Evolutionary conservation across 2,329 filamentous ascomycete genomes (phyloP).

Genomic region (Ascocoryne sarcoides): DNA sequence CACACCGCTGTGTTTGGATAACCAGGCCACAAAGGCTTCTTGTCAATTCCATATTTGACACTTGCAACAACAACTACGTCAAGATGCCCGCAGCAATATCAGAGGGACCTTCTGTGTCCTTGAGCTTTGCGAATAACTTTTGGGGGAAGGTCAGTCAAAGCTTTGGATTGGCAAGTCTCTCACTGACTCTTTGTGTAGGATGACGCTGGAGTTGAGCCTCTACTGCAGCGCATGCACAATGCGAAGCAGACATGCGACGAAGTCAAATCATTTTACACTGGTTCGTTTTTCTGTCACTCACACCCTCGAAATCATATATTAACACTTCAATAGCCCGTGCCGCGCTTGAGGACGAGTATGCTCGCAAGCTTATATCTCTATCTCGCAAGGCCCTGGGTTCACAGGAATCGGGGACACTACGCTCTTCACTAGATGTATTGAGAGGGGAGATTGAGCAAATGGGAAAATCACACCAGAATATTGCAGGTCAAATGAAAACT

Average conservation of each 20-base stretch:
- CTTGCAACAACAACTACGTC: too few species aligned
- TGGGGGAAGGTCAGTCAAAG: too few species aligned
- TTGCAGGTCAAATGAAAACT: constrained; percentile 89
- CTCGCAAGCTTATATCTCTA: constrained; percentile 77
- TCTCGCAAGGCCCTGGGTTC: constrained; percentile 85
- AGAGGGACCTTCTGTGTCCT: constrained; percentile 29
- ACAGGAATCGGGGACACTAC: constrained; percentile 75
- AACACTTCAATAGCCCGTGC: constrained; percentile 56
- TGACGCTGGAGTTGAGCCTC: constrained; percentile 85
- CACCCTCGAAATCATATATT: background rate
- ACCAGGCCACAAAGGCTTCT: too few species aligned
- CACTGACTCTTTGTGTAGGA: too few species aligned
- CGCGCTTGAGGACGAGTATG: constrained; percentile 93
- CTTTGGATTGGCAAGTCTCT: too few species aligned
- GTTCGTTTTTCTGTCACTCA: constrained; percentile 45
- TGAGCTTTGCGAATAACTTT: constrained; percentile 86
- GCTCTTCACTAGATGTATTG: constrained; percentile 76
- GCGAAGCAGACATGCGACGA: constrained; percentile 95
- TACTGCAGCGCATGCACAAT: constrained; percentile 88
- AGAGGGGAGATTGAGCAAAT: constrained; percentile 86
- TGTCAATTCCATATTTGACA: too few species aligned
- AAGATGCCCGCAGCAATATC: constrained; percentile 27
- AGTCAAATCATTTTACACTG: constrained; percentile 79
- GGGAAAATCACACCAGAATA: constrained; percentile 85
- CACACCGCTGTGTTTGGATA: too few species aligned